phyloP scores from a whole-genome alignment of 345 rosid genomes.

The Passiflora organensis region DNA sequence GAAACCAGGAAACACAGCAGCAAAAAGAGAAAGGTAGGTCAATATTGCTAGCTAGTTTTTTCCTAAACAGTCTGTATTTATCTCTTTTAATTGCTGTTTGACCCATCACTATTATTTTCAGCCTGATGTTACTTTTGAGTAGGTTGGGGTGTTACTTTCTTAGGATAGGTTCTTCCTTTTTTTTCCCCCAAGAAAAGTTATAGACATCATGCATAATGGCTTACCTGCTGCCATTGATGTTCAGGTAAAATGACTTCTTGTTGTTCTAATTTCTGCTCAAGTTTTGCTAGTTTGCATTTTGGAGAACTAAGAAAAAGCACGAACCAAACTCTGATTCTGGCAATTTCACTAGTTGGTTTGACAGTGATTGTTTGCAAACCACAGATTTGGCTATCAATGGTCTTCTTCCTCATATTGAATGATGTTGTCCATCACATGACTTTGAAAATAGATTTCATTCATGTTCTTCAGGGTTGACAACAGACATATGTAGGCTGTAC shows the following conservation, averaged over 20 bases:
- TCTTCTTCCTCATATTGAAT: too few species aligned
- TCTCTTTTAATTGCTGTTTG: not conserved
- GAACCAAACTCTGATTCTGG: not conserved
- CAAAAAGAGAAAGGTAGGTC: slow-evolving; percentile 84
- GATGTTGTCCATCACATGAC: too few species aligned
- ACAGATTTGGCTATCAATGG: too few species aligned
- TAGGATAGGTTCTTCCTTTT: not conserved
- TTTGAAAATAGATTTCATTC: too few species aligned
- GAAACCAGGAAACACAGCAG: slow-evolving; percentile 70
- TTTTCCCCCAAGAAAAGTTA: not conserved
- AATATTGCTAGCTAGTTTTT: too few species aligned
- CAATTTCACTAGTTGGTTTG: too few species aligned
- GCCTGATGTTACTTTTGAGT: not conserved
- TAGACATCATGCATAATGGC: not conserved
- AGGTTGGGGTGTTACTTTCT: too few species aligned
- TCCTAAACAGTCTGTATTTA: slow-evolving; percentile 10
- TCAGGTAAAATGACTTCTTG: not conserved
- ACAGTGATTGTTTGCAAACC: too few species aligned
- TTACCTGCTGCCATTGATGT: not conserved
- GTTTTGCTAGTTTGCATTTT: slow-evolving; percentile 1
- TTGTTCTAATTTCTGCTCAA: not conserved
- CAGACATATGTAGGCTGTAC: too few species aligned
- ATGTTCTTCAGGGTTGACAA: too few species aligned
- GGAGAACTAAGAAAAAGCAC: not conserved
- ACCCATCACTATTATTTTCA: not conserved